Evolutionary conservation across 805 yeast genomes (phyloP).

Genomic region (Zygosaccharomyces siamensis): DNA sequence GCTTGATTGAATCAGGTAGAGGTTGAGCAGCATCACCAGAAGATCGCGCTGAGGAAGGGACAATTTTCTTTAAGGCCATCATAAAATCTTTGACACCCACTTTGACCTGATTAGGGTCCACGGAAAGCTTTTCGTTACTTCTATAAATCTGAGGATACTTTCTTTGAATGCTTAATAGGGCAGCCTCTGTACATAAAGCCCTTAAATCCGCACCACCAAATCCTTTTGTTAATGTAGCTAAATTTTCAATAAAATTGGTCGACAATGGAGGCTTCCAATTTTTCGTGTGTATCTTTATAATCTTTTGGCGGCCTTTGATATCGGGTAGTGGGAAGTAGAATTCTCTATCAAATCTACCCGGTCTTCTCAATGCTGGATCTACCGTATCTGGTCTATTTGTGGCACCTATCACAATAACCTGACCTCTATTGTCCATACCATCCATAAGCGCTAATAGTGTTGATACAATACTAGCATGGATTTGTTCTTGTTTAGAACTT

Average conservation of each 20-base stretch:
- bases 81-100: constrained; percentile 83
- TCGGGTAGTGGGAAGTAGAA: constrained; percentile 95
- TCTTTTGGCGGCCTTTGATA: constrained; percentile 67
- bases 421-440: constrained; percentile 98
- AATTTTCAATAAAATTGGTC: constrained; percentile 50
- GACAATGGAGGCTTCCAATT: constrained; percentile 80
- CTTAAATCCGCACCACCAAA: constrained; percentile 97
- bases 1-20: constrained; percentile 64
- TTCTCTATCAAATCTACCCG: constrained; percentile 96
- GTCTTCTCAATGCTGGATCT: constrained; percentile 96
- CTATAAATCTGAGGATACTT: constrained; percentile 88
- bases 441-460: constrained; percentile 95
- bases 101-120: constrained; percentile 64
- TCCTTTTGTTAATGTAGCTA: constrained; percentile 84
- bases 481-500: constrained; percentile 95
- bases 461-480: constrained; percentile 95
- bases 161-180: constrained; percentile 84
- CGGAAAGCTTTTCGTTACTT: constrained; percentile 63
- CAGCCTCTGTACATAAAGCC: constrained; percentile 94
- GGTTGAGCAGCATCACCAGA: constrained; percentile 71
- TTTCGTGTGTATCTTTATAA: constrained; percentile 77
- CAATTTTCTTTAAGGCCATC: constrained; percentile 75
- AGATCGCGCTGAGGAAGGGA: constrained; percentile 90
- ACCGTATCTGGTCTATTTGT: constrained; percentile 96
- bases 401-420: constrained; percentile 96